Base-by-base conservation (phyloP, 495 filamentous ascomycete species). In the Xylaria bambusicola region DNA sequence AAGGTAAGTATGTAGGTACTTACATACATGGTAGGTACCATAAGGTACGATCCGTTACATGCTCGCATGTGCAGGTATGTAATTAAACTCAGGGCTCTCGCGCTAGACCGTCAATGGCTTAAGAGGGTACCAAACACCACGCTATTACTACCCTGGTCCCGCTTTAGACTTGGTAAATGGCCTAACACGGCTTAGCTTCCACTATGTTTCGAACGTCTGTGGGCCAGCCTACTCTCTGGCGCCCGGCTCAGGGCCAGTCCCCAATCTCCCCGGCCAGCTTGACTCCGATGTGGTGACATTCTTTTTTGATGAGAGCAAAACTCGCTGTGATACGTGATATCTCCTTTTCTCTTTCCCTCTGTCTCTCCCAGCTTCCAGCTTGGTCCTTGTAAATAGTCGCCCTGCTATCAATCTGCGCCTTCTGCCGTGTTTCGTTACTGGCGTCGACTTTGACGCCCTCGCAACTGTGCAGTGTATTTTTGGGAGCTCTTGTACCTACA, bases 371-470 rank as follows among this genome's bases (percentile, higher is more conserved):
- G 42, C 42, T 45, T 21, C 17, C 18, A 21, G 42, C 17, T 9
- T 7, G 42, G 21, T 47, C 23, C 44, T 1, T 47, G 12, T 41
- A 41, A 41, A 41, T 33, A 33, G 29, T 10, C 29, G 29, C 29
- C 29, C 29, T 33, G 10, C 29, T 33, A 33, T 33, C 29, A 10
- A 5, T 10, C 29, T 5, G 29, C 29, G 29, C 10, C 29, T 50
- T 29, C 44, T 17, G 27, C 45, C 52, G 31, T 60, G 26, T 50
- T 55, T 60, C 38, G 38, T 52, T 29, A 36, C 57, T 23, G 24
- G 40, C 45, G 45, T 20, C 36, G 5, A 33, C 2, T 24, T 15
- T 58, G n/a, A 23, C 5, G 10, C 6, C 17, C 6, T 42, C 33
- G 27, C 53, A 10, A 41, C 27, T 17, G 2, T 1, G 45, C 13